Evolutionary conservation across 495 filamentous ascomycete genomes (phyloP).

Genomic region (Hypomontagnella submonticulosa): DNA sequence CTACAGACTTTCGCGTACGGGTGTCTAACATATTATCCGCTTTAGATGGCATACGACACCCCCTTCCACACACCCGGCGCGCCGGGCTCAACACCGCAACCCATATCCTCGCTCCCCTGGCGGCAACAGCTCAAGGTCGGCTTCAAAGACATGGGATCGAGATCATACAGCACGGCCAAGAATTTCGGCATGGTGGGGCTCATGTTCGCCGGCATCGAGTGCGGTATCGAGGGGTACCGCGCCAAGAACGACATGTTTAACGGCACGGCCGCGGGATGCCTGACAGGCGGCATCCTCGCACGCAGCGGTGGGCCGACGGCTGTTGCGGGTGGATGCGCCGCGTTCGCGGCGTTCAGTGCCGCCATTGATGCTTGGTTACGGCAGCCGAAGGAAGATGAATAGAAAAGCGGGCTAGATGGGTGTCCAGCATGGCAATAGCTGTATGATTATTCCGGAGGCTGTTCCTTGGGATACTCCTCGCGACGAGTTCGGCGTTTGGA

Average conservation of each 20-base stretch:
- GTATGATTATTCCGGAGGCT: slow-evolving; percentile 15
- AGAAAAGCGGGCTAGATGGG: neutral
- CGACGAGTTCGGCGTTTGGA: slow-evolving; percentile 25
- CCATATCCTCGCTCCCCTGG: slow-evolving; percentile 77
- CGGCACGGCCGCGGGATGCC: slow-evolving; percentile 85
- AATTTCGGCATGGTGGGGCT: slow-evolving; percentile 95
- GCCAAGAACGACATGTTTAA: slow-evolving; percentile 96
- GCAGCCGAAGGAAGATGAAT: slow-evolving; percentile 67
- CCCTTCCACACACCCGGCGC: slow-evolving; percentile 74
- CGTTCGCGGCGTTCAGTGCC: slow-evolving; percentile 94
- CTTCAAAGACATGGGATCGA: slow-evolving; percentile 92
- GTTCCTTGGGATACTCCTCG: neutral
- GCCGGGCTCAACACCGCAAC: slow-evolving; percentile 62
- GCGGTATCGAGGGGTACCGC: slow-evolving; percentile 89
- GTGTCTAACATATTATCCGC: neutral
- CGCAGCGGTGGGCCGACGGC: slow-evolving; percentile 90
- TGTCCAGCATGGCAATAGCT: neutral
- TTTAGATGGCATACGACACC: slow-evolving; percentile 91
- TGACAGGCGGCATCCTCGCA: slow-evolving; percentile 89
- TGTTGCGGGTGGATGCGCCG: slow-evolving; percentile 86
- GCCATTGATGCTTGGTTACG: slow-evolving; percentile 95
- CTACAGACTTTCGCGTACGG: neutral
- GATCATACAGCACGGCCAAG: slow-evolving; percentile 86
- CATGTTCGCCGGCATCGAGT: slow-evolving; percentile 92
- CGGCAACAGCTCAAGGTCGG: slow-evolving; percentile 82